Evolutionary conservation across 2,329 filamentous ascomycete genomes (phyloP).

Genomic region (Scedosporium boydii): DNA sequence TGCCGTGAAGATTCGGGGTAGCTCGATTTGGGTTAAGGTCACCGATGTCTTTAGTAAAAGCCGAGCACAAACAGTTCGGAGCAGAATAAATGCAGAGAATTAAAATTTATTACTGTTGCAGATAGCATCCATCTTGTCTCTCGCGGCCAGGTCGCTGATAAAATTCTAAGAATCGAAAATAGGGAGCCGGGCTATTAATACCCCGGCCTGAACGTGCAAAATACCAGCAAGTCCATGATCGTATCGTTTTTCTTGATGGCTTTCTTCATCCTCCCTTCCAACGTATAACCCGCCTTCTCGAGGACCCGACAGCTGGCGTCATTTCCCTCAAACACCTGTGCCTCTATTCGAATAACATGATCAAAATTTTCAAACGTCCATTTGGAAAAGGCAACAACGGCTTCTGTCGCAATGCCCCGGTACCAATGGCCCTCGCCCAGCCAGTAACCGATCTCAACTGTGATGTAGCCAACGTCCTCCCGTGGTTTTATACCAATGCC

Average conservation of each 20-base stretch:
- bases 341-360: conserved; percentile 31
- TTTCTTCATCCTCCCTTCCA: conserved; percentile 32
- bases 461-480: conserved; percentile 29
- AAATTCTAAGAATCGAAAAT: neutral
- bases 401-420: conserved; percentile 33
- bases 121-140: too few species aligned
- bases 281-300: conserved; percentile 28
- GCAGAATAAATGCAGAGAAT: too few species aligned
- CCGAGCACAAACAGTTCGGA: too few species aligned
- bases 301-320: conserved; percentile 32
- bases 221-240: conserved; percentile 26
- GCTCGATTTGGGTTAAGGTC: too few species aligned
- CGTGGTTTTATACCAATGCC: conserved; percentile 27
- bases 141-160: too few species aligned
- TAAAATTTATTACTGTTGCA: too few species aligned
- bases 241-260: conserved; percentile 31
- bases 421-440: conserved; percentile 32
- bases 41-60: too few species aligned
- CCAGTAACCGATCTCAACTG: conserved; percentile 42
- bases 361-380: conserved; percentile 36
- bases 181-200: neutral
- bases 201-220: conserved; percentile 24
- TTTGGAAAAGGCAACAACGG: conserved; percentile 23
- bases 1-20: too few species aligned
- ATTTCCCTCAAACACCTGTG: conserved; percentile 26